These are phyloP conservation scores for Allantophomopsis cytisporea DNA, from an alignment of 2,329 filamentous ascomycete species.

Conservation along the genomic window DNA sequence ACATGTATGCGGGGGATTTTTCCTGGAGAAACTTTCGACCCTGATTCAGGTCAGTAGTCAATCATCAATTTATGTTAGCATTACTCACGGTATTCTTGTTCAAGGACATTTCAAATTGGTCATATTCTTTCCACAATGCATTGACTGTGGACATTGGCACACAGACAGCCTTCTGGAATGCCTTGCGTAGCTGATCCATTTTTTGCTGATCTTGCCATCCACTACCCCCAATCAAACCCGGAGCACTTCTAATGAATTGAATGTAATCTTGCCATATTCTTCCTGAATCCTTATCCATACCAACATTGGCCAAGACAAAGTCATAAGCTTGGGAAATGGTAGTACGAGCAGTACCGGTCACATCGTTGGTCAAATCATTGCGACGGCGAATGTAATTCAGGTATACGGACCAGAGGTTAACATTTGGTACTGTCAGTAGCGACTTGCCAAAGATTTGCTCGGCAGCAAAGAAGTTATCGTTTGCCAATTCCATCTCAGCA, in stretches of 20 bases:
- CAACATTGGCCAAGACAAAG: conserved; percentile 79
- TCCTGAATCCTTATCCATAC: conserved; percentile 81
- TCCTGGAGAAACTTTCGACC: conserved; percentile 93
- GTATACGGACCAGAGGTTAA: conserved; percentile 85
- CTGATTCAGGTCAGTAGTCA: conserved; percentile 26
- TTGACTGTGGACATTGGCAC: conserved; percentile 77
- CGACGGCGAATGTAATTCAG: conserved; percentile 88
- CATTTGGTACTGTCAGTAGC: conserved; percentile 65
- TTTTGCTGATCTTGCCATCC: conserved; percentile 97
- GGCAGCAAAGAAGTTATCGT: conserved; percentile 68
- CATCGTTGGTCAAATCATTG: conserved; percentile 75
- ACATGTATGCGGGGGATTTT: conserved; percentile 88
- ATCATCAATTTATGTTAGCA: neutral
- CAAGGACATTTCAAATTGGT: conserved; percentile 84
- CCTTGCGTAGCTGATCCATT: conserved; percentile 85
- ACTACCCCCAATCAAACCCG: conserved; percentile 71
- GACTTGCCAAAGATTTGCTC: conserved; percentile 76
- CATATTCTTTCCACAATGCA: conserved; percentile 91
- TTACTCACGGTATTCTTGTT: conserved; percentile 75
- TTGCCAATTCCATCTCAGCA: conserved; percentile 76
- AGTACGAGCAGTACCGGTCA: conserved; percentile 60
- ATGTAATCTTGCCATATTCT: conserved; percentile 91
- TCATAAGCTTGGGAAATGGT: conserved; percentile 82
- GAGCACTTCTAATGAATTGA: conserved; percentile 79
- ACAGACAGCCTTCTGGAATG: conserved; percentile 80